These are phyloP conservation scores for Bruguiera parviflora DNA, from an alignment of 345 rosid species.

Conservation along the genomic window DNA sequence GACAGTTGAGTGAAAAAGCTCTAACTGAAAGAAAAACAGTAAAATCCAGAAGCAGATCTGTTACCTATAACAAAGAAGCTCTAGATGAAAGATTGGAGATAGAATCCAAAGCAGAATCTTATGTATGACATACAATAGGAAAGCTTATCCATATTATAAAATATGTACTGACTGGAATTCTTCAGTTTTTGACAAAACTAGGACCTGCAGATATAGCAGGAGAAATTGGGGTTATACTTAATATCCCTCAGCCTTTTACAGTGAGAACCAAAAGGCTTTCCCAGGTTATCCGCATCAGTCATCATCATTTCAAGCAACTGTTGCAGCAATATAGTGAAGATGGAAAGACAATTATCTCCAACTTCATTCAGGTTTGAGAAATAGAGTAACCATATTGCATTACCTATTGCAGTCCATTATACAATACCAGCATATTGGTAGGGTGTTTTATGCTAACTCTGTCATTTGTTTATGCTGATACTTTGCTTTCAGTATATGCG, in stretches of 20 bases:
- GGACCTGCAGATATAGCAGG: conserved; percentile 76
- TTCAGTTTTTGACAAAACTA: conserved; percentile 61
- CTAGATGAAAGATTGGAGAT: too few relatives aligned
- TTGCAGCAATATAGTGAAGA: conserved; percentile 58
- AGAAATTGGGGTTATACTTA: conserved; percentile 87
- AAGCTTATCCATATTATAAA: too few relatives aligned
- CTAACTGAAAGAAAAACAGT: too few relatives aligned
- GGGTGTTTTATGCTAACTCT: neutral
- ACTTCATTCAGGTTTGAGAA: conserved; percentile 49
- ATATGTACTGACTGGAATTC: neutral
- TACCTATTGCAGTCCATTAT: neutral
- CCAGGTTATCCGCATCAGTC: conserved; percentile 80
- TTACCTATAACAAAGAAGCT: too few relatives aligned
- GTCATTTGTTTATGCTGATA: conserved; percentile 6
- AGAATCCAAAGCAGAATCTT: too few relatives aligned
- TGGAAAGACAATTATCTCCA: conserved; percentile 60
- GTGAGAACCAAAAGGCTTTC: conserved; percentile 78
- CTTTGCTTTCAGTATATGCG: conserved; percentile 51
- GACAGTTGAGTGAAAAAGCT: too few relatives aligned
- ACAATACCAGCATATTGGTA: neutral
- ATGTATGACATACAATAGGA: too few relatives aligned
- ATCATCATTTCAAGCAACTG: conserved; percentile 76
- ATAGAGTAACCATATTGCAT: neutral
- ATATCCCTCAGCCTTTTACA: conserved; percentile 81
- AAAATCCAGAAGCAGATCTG: too few relatives aligned